phyloP scores from a whole-genome alignment of 2,329 filamentous ascomycete genomes.

The Cadophora gregata region DNA sequence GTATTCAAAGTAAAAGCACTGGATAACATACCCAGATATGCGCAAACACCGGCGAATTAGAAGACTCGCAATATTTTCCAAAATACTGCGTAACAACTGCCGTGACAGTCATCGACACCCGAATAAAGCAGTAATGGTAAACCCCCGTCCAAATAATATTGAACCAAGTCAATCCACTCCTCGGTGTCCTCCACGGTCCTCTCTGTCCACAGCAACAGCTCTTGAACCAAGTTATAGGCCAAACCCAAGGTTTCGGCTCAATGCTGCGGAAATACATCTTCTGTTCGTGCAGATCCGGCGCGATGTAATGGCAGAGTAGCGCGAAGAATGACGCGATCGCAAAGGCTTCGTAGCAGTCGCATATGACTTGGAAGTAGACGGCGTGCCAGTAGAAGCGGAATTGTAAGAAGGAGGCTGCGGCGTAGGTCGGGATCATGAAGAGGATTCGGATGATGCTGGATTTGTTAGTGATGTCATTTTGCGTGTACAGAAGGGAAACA shows the following conservation, averaged over 20 bases:
- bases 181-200: conserved; percentile 75
- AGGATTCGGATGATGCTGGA: conserved; percentile 80
- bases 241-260: conserved; percentile 74
- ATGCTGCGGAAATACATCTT: conserved; percentile 81
- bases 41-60: conserved; percentile 77
- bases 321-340: conserved; percentile 88
- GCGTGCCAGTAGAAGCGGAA: conserved; percentile 77
- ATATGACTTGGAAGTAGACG: conserved; percentile 80
- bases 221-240: conserved; percentile 72
- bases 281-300: conserved; percentile 77
- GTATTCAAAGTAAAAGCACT: neutral
- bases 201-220: conserved; percentile 72
- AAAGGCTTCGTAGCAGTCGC: conserved; percentile 89
- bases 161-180: conserved; percentile 87
- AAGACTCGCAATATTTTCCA: conserved; percentile 77
- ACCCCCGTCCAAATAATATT: conserved; percentile 84
- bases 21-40: conserved; percentile 74
- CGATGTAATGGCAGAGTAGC: conserved; percentile 80
- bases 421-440: conserved; percentile 86
- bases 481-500: conserved; percentile 18
- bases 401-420: conserved; percentile 74
- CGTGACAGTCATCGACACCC: conserved; percentile 79
- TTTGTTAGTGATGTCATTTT: conserved; percentile 23
- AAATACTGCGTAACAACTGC: conserved; percentile 75
- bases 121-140: conserved; percentile 86